Conservation (phyloP, 139 green algal species). For the Chlamydomonas asymmetrica region DNA sequence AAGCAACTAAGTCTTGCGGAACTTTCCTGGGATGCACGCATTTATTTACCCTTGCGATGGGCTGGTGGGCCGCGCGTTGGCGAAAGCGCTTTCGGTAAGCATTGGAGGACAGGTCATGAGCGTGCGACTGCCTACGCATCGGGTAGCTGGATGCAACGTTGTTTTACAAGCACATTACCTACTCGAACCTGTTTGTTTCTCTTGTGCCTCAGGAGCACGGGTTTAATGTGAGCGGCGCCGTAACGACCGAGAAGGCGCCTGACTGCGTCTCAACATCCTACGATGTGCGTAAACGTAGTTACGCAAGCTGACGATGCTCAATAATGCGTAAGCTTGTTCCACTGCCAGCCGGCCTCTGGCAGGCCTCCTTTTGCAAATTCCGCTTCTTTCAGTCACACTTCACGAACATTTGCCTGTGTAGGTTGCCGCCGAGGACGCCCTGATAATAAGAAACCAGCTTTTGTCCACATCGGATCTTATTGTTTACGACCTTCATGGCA, state of each 20-base stretch:
- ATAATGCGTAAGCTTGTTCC: background rate
- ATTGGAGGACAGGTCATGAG: background rate
- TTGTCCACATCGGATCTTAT: slow-evolving; percentile 18
- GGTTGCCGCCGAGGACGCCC: background rate
- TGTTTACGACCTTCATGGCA: slow-evolving; percentile 30
- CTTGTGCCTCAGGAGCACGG: background rate
- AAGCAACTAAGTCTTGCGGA: too few relatives aligned
- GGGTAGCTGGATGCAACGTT: too few relatives aligned
- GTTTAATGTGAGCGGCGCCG: background rate
- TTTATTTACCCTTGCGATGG: slow-evolving; percentile 21
- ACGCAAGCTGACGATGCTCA: background rate
- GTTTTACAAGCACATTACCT: too few relatives aligned
- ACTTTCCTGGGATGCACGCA: too few relatives aligned
- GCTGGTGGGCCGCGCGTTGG: background rate
- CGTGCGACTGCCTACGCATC: background rate
- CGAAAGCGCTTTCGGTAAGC: slow-evolving; percentile 12
- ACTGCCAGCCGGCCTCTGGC: background rate
- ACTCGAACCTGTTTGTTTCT: background rate
- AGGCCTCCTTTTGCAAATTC: too few relatives aligned
- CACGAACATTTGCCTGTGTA: background rate
- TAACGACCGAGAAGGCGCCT: background rate
- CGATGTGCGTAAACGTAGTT: background rate
- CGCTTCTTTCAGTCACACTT: background rate
- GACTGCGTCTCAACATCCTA: background rate
- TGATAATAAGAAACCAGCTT: slow-evolving; percentile 6